Evolutionary conservation across 2,329 filamentous ascomycete genomes (phyloP), one percentile per base, ranked within the genome.

Genomic region (Fusarium staphyleae): DNA sequence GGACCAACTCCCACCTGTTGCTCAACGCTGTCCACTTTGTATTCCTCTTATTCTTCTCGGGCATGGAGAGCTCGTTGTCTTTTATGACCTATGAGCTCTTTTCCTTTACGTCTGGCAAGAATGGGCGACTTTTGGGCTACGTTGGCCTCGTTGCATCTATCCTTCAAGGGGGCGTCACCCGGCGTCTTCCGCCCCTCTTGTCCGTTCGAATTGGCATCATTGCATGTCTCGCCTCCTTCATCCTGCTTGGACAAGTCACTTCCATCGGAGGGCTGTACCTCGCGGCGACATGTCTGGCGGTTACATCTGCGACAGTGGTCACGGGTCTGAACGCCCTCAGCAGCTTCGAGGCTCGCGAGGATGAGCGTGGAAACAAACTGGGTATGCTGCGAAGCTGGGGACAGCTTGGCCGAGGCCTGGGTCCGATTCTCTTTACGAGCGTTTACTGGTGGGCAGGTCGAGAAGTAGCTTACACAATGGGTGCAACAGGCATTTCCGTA

Each of bases 41-140:
- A 39, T 99, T 99, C 74, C 86, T 99, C 54, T 86, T 99, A 11
- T 96, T 96, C 75, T 99, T 99, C 76, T 96, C 91, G 2, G 95
- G 95, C 55, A 93, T 99, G 89, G 95, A 99, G 72, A 98, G 96
- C 74, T 96, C 92, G 1, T 83, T 99, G 3, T 93, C 95, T 0
- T 99, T 99, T 73, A 93, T 99, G 86, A 98, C 93, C 0, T 96
- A 95, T 67, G 93, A 96, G 46, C 84, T 99, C 36, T 98, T 98
- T 73, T 83, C 84, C 8, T 96, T 95, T 70, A 85, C 81, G 10
- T 88, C 92, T 1, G 84, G 86, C 35, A 84, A 91, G 45, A 96
- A 96, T 62, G 95, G 95, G 13, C 85, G 87, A 10, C 81, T 99
- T 2, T 85, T 99, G 2, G 93, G 95, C 5, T 95, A 90, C 73